A percentile compares a stretch with the other conserved stretches of the same genome.
phyloP scores from a whole-genome alignment of 441 rosid species.

The Lepidium campestre region DNA sequence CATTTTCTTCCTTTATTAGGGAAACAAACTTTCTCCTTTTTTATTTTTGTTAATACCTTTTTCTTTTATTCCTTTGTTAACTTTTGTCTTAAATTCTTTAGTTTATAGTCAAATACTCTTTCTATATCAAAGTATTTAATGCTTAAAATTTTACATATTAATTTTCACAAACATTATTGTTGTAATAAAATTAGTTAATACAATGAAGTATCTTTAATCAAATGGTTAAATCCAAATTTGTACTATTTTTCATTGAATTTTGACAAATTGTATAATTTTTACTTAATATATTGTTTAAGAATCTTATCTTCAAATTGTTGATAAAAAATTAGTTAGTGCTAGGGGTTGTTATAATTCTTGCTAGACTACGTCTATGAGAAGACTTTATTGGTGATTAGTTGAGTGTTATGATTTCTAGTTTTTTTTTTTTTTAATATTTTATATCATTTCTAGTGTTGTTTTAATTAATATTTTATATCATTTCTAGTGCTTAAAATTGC shows the following conservation, averaged over 20 bases:
- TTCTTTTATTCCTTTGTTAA: neutral
- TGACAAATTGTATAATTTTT: no score
- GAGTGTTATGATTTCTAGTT: slow-evolving; percentile 5
- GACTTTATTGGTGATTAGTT: slow-evolving; percentile 12
- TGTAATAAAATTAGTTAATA: no score
- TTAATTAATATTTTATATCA: neutral
- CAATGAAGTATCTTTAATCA: no score
- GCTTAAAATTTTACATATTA: no score
- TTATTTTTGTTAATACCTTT: no score
- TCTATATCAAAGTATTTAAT: neutral
- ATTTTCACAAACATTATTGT: no score
- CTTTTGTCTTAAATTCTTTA: neutral
- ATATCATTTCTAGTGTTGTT: neutral
- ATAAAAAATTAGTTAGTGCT: neutral
- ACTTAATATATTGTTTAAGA: no score
- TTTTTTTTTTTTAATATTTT: neutral
- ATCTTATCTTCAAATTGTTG: no score
- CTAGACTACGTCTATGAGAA: neutral
- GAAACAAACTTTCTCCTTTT: neutral
- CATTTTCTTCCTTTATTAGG: no score
- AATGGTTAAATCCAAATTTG: no score
- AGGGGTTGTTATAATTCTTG: neutral
- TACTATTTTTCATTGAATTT: no score
- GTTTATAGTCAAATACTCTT: neutral
- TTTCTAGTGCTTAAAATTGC: slow-evolving; percentile 12